phyloP scores from a whole-genome alignment of 176 grass and related monocot species.

The Oryza rufipogon region DNA sequence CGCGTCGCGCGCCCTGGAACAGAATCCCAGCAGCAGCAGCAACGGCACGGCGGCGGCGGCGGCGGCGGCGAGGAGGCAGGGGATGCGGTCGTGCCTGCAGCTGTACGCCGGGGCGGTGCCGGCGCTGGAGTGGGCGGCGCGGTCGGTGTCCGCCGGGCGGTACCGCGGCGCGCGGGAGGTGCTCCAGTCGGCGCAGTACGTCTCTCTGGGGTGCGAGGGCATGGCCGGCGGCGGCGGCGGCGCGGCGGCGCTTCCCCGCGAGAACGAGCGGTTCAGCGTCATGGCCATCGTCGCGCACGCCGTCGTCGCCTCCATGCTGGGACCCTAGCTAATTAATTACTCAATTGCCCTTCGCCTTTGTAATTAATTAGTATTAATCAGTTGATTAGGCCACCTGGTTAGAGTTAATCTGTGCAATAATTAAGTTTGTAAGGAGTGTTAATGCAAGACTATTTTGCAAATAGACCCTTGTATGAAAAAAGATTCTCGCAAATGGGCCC shows the following conservation, averaged over 20 bases:
- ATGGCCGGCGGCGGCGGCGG: conserved; percentile 18
- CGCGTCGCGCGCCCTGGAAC: not conserved
- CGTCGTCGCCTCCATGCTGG: conserved; percentile 33
- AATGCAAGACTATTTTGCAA: not conserved
- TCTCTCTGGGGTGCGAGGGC: conserved; percentile 32
- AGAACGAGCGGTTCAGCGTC: conserved; percentile 29
- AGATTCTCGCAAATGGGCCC: too few species aligned
- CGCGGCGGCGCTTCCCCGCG: conserved; percentile 1
- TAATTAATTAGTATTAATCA: too few species aligned
- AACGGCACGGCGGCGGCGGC: not conserved
- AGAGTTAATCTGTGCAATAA: not conserved
- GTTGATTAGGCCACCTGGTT: not conserved
- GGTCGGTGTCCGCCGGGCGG: conserved; percentile 19
- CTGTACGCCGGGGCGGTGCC: conserved; percentile 48
- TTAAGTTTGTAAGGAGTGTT: not conserved
- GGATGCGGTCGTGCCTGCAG: conserved; percentile 39
- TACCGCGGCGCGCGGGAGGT: conserved; percentile 46
- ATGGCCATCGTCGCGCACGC: conserved; percentile 49
- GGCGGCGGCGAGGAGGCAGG: not conserved
- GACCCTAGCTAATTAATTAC: not conserved
- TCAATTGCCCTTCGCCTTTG: not conserved
- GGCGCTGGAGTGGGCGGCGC: conserved; percentile 40
- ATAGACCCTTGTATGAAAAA: too few species aligned
- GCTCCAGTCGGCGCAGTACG: conserved; percentile 37
- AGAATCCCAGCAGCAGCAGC: not conserved